A percentile compares a stretch with the other conserved stretches of the same genome.
Evolutionary conservation across 441 rosid species (phyloP).

Genomic region (Pelargonium citronellum): DNA sequence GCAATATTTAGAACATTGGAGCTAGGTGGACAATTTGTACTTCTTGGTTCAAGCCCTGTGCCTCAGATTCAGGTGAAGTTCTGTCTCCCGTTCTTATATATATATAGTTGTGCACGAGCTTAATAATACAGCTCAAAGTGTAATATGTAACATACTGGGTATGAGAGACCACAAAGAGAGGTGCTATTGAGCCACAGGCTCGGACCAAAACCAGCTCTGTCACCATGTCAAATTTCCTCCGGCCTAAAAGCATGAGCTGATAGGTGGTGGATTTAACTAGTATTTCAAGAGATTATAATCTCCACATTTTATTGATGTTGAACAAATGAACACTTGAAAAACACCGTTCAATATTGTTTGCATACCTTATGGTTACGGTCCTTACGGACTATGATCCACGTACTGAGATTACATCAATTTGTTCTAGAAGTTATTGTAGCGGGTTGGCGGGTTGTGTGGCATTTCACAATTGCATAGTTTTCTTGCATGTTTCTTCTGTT

Average conservation of each 20-base stretch:
- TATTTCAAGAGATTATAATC: no score
- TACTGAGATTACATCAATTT: neutral
- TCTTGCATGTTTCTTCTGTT: neutral
- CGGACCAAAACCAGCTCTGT: no score
- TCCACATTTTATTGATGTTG: no score
- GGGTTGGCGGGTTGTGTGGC: neutral
- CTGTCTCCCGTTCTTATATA: no score
- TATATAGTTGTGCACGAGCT: neutral
- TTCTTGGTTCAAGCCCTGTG: slow-evolving; percentile 96
- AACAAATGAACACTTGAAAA: neutral
- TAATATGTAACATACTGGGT: neutral
- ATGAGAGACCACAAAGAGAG: no score
- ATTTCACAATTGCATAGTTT: no score
- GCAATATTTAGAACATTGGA: slow-evolving; percentile 84
- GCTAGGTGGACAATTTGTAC: slow-evolving; percentile 89
- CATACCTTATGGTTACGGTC: neutral
- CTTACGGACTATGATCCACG: neutral
- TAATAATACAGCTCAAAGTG: neutral
- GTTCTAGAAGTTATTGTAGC: neutral
- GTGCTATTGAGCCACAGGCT: no score
- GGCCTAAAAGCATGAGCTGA: no score
- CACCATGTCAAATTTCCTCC: no score
- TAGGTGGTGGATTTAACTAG: no score
- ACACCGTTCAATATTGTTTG: neutral
- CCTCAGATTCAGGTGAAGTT: slow-evolving; percentile 74